Percentiles rank a stretch among this genome's conserved stretches.
Evolutionary conservation across 2,329 filamentous ascomycete species (phyloP).

Genomic region (Taxawa tesnikishii): DNA sequence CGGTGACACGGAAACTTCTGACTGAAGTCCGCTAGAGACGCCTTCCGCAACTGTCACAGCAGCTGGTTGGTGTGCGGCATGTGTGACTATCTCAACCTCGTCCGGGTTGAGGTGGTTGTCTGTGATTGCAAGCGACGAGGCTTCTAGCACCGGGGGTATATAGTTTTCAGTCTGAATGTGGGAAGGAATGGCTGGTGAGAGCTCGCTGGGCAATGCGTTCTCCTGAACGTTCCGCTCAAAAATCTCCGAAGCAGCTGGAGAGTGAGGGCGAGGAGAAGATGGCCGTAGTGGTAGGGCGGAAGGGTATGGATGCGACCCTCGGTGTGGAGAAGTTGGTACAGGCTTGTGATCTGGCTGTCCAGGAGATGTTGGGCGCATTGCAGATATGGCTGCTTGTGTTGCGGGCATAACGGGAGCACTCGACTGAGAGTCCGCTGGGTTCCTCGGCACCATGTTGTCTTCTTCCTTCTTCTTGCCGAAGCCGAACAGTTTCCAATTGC

Average conservation of each 20-base stretch:
- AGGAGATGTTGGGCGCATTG: conserved; percentile 7
- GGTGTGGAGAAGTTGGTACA: conserved; percentile 11
- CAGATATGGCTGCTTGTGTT: conserved; percentile 6
- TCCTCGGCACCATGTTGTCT: conserved; percentile 1
- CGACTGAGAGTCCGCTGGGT: conserved; percentile 2
- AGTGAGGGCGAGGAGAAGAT: conserved; percentile 65
- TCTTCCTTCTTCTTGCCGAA: conserved; percentile 11
- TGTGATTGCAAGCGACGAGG: conserved; percentile 84
- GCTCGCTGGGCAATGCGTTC: conserved; percentile 50
- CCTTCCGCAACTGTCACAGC: conserved; percentile 44
- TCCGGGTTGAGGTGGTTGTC: conserved; percentile 76
- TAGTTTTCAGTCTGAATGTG: conserved; percentile 92
- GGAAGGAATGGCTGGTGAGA: conserved; percentile 75
- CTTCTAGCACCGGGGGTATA: conserved; percentile 83
- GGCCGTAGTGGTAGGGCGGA: conserved; percentile 15
- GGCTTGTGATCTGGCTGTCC: conserved; percentile 4
- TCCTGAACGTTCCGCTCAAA: conserved; percentile 96
- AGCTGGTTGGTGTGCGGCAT: conserved; percentile 71
- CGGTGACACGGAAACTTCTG: conserved; percentile 7
- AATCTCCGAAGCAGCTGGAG: conserved; percentile 64
- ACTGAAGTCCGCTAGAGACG: conserved; percentile 7
- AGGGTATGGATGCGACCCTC: conserved; percentile 2
- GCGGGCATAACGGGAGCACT: conserved; percentile 6
- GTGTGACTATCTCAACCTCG: conserved; percentile 84
- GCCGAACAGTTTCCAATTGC: conserved; percentile 12